phyloP scores from a whole-genome alignment of 164 flowering plant species.

The Piper betle region DNA sequence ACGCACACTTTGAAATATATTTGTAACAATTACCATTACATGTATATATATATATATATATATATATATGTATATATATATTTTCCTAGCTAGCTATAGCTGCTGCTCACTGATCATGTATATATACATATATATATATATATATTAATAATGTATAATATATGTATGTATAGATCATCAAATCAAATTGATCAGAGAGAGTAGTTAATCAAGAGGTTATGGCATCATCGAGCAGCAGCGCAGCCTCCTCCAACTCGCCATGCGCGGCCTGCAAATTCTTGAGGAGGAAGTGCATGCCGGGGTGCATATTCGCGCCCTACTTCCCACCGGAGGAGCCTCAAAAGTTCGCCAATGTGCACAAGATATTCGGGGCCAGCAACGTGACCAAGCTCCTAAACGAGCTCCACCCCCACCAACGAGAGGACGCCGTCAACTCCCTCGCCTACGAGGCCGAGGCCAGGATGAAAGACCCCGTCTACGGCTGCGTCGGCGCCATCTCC shows the following conservation, averaged over 20 bases:
- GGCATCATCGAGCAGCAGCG: conserved; percentile 45
- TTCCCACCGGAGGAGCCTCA: conserved; percentile 75
- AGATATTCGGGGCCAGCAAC: conserved; percentile 74
- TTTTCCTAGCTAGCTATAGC: too few species aligned
- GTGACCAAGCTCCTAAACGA: conserved; percentile 61
- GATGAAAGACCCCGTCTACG: conserved; percentile 64
- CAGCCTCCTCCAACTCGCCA: conserved; percentile 52
- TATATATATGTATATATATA: too few species aligned
- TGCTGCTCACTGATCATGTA: too few species aligned
- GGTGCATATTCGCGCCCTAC: conserved; percentile 62
- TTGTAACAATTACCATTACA: too few species aligned
- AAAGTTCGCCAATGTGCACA: conserved; percentile 70
- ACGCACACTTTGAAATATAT: too few species aligned
- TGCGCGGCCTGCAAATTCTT: conserved; percentile 82
- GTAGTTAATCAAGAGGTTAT: conserved; percentile 9
- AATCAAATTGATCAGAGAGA: too few species aligned
- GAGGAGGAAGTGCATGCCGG: conserved; percentile 51
- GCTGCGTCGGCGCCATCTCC: conserved; percentile 69
- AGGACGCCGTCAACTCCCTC: conserved; percentile 65
- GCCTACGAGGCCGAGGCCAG: conserved; percentile 79
- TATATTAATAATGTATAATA: too few species aligned
- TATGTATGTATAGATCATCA: too few species aligned
- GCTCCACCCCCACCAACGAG: conserved; percentile 53
- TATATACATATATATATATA: too few species aligned
- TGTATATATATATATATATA: too few species aligned